Evolutionary conservation across 768 basidiomycete genomes (phyloP).

Genomic region (Lactifluus pinguis): DNA sequence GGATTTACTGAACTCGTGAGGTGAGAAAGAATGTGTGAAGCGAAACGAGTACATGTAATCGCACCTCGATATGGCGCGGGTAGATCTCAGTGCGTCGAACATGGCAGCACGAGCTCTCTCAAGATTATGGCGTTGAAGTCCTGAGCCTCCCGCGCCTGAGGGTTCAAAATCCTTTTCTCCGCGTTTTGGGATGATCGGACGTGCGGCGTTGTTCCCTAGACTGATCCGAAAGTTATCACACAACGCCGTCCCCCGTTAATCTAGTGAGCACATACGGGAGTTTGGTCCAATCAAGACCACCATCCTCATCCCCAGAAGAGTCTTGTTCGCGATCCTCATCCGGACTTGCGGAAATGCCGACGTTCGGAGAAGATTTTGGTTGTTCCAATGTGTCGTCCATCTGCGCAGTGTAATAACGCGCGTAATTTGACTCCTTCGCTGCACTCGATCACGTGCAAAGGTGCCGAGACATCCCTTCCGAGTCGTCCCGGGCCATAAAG

Average conservation of each 20-base stretch:
- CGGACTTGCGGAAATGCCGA: conserved; percentile 25
- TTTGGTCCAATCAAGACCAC: conserved; percentile 76
- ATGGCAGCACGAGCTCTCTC: conserved; percentile 76
- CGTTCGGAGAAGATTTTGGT: conserved; percentile 25
- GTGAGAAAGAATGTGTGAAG: not conserved
- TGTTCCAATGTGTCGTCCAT: conserved; percentile 60
- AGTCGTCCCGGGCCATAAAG: no score
- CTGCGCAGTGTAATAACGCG: no score
- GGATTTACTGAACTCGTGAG: conserved; percentile 44
- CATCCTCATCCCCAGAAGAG: conserved; percentile 68
- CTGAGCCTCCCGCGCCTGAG: conserved; percentile 49
- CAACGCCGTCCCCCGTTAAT: not conserved
- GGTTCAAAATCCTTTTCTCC: conserved; percentile 99
- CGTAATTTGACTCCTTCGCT: no score
- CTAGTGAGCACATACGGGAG: conserved; percentile 39
- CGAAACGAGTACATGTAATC: conserved; percentile 15
- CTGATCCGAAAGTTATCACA: not conserved
- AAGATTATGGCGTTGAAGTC: conserved; percentile 72
- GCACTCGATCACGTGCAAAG: no score
- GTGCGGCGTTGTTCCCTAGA: conserved; percentile 25
- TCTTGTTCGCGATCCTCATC: conserved; percentile 35
- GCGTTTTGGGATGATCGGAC: conserved; percentile 83
- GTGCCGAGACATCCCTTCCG: no score
- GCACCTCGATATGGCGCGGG: conserved; percentile 69
- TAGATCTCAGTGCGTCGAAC: conserved; percentile 70